These are phyloP conservation scores for Coelastrella sp. DNA, from an alignment of 139 green algal species.

Conservation along the genomic window DNA sequence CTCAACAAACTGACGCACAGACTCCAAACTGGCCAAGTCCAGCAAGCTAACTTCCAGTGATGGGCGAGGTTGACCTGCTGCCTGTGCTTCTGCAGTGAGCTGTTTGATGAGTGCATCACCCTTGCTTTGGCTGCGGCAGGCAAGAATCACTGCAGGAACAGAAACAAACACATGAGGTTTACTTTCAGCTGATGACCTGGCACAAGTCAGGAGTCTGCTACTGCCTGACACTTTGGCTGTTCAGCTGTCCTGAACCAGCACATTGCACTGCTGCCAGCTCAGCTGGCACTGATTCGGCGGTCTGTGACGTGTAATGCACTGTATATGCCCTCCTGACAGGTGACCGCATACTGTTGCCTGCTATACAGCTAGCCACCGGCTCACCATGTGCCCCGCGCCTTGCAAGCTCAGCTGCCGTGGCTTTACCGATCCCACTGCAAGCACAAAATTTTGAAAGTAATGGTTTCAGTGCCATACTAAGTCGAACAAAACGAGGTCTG, in stretches of 20 bases:
- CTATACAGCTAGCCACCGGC: not conserved
- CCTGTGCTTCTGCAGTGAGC: not conserved
- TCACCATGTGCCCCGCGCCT: constrained; percentile 72
- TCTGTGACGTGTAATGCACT: too few relatives aligned
- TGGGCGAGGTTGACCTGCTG: not conserved
- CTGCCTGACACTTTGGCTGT: too few relatives aligned
- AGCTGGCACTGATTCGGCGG: too few relatives aligned
- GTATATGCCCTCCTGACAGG: too few relatives aligned
- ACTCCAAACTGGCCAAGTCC: constrained; percentile 84
- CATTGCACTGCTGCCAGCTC: too few relatives aligned
- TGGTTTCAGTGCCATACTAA: too few relatives aligned
- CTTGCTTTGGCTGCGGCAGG: constrained; percentile 70
- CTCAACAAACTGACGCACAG: constrained; percentile 77
- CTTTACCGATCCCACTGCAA: constrained; percentile 84
- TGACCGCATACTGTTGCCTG: too few relatives aligned
- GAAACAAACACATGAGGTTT: too few relatives aligned
- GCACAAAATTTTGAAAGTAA: not conserved
- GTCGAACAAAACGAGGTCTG: too few relatives aligned
- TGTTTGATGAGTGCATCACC: constrained; percentile 42
- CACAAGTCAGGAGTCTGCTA: not conserved
- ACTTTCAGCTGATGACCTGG: too few relatives aligned
- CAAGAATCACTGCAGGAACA: constrained; percentile 76
- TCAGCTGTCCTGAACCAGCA: too few relatives aligned
- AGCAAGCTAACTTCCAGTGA: constrained; percentile 74
- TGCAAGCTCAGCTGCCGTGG: constrained; percentile 75